A percentile compares a stretch with the other conserved stretches of the same genome.
phyloP scores from a whole-genome alignment of 768 basidiomycete species.

The Amanita muscaria region DNA sequence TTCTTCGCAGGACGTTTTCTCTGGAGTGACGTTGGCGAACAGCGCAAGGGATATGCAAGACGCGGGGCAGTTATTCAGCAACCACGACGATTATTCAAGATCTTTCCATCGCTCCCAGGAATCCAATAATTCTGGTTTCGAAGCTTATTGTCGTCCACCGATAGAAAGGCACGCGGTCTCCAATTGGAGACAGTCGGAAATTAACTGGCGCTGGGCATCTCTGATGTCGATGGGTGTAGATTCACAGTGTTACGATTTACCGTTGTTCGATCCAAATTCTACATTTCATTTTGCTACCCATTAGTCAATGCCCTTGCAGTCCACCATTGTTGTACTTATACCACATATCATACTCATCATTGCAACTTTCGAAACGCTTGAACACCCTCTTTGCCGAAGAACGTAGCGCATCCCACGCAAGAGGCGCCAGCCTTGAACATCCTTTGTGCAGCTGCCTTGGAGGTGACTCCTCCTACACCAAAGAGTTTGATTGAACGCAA shows the following conservation, averaged over 20 bases:
- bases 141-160: no score
- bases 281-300: background rate
- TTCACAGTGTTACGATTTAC: background rate
- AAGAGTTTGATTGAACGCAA: slow-evolving; percentile 50
- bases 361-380: slow-evolving; percentile 40
- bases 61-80: no score
- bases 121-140: no score
- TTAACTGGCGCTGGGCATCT: no score
- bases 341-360: slow-evolving; percentile 13
- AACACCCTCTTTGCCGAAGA: slow-evolving; percentile 46
- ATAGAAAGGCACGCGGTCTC: no score
- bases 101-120: no score
- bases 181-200: no score
- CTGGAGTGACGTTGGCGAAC: no score
- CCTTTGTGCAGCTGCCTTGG: slow-evolving; percentile 45
- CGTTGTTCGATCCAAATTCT: background rate
- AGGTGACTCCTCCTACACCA: slow-evolving; percentile 78
- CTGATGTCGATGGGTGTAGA: no score
- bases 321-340: background rate
- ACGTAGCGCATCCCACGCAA: slow-evolving; percentile 53
- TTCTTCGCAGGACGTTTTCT: no score
- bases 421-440: slow-evolving; percentile 72
- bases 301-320: background rate
- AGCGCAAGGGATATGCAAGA: no score
- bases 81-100: no score